These are phyloP conservation scores for Edaphochlamys debaryana DNA, from an alignment of 139 green algal species.

Conservation along the genomic window DNA sequence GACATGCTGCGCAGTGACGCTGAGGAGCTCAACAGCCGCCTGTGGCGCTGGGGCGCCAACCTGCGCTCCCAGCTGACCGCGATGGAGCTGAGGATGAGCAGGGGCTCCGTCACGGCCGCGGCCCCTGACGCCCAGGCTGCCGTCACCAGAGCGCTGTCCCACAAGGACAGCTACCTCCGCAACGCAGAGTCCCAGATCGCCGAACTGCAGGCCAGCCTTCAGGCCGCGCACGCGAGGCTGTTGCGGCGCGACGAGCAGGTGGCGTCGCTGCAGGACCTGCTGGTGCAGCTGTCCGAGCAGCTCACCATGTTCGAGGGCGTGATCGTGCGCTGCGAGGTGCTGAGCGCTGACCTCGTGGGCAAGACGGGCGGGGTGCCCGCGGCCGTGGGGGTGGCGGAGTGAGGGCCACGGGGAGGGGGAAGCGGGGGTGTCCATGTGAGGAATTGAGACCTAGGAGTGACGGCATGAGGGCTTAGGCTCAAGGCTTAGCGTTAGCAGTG, in stretches of 20 bases:
- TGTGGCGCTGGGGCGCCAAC: slow-evolving; percentile 14
- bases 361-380: background rate
- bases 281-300: slow-evolving; percentile 38
- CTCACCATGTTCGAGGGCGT: slow-evolving; percentile 11
- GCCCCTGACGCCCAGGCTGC: background rate
- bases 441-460: too few relatives aligned
- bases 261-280: slow-evolving; percentile 19
- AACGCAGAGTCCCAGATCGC: background rate
- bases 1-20: slow-evolving; percentile 22
- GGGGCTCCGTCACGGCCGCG: background rate
- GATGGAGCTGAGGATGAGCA: background rate
- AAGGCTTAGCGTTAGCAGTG: too few relatives aligned
- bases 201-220: background rate
- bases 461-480: too few relatives aligned
- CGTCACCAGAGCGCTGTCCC: background rate
- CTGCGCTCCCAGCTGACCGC: background rate
- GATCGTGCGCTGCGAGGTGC: slow-evolving; percentile 13
- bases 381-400: too few relatives aligned
- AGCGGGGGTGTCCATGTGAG: too few relatives aligned
- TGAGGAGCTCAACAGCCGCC: slow-evolving; percentile 10
- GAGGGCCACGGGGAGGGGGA: too few relatives aligned
- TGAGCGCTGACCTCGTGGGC: slow-evolving; percentile 13
- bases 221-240: background rate
- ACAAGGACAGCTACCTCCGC: background rate
- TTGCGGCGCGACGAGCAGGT: slow-evolving; percentile 12